A percentile compares a stretch with the other conserved stretches of the same genome.
These are phyloP conservation scores for Furcasterigmium furcatum DNA, from an alignment of 2,329 filamentous ascomycete genomes.

Conservation along the genomic window DNA sequence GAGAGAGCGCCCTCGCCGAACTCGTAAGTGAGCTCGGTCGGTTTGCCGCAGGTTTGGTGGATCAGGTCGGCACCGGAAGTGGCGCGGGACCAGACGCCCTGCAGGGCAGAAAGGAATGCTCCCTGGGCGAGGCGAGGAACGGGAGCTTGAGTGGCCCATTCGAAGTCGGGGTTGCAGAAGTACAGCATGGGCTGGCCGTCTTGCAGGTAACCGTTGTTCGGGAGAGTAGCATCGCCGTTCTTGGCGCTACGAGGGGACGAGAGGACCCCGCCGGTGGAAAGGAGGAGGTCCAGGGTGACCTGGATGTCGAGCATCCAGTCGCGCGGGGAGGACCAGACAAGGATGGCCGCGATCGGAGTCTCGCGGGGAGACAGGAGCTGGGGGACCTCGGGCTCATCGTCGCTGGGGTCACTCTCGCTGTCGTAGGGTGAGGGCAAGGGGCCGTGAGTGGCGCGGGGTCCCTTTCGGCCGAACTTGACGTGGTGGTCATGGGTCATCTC, in stretches of 20 bases:
- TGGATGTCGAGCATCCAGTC: slow-evolving; percentile 32
- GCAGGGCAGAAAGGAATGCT: slow-evolving; percentile 61
- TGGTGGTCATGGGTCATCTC: slow-evolving; percentile 30
- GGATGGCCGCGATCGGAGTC: slow-evolving; percentile 21
- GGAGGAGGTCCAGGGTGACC: slow-evolving; percentile 23
- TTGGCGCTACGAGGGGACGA: slow-evolving; percentile 55
- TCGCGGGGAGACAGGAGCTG: slow-evolving; percentile 1
- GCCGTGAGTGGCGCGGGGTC: neutral
- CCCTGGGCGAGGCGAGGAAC: slow-evolving; percentile 68
- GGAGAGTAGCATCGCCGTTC: slow-evolving; percentile 42
- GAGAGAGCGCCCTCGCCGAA: slow-evolving; percentile 61
- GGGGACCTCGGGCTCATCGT: slow-evolving; percentile 17
- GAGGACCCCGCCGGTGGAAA: slow-evolving; percentile 49
- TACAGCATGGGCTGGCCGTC: slow-evolving; percentile 64
- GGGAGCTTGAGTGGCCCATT: slow-evolving; percentile 65
- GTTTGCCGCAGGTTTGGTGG: slow-evolving; percentile 64
- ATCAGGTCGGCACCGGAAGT: slow-evolving; percentile 37
- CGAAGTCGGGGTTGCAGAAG: slow-evolving; percentile 69
- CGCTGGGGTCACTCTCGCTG: neutral
- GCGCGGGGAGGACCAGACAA: slow-evolving; percentile 28
- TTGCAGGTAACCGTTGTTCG: slow-evolving; percentile 35
- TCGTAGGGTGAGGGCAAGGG: slow-evolving; percentile 29
- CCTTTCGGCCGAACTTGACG: neutral
- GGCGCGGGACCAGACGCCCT: slow-evolving; percentile 57
- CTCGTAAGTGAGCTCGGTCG: slow-evolving; percentile 58